Conservation (phyloP, 805 yeast species). For the Kazachstania kunashirensis region DNA sequence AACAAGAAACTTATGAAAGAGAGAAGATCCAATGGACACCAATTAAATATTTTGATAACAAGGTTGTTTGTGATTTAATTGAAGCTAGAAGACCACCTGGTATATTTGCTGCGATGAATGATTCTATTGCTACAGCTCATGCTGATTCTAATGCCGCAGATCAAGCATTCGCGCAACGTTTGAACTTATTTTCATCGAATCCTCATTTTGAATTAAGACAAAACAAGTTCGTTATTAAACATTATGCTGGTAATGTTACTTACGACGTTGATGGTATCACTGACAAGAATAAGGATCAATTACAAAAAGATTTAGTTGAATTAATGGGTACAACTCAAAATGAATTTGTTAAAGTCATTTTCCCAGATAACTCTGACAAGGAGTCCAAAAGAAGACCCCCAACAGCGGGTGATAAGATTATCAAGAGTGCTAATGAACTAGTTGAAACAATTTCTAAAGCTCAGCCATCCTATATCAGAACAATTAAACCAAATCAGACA, state of each 20-base stretch:
- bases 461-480: constrained; percentile 93
- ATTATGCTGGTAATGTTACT: constrained; percentile 97
- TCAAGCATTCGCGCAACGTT: constrained; percentile 86
- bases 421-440: constrained; percentile 78
- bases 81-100: constrained; percentile 95
- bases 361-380: constrained; percentile 57
- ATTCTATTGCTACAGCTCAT: constrained; percentile 96
- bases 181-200: constrained; percentile 71
- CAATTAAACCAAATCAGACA: constrained; percentile 93
- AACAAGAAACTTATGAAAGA: constrained; percentile 92
- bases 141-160: constrained; percentile 97
- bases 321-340: constrained; percentile 64
- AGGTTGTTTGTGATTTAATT: constrained; percentile 92
- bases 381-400: constrained; percentile 80
- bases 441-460: constrained; percentile 84
- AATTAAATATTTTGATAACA: constrained; percentile 89
- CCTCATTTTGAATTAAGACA: constrained; percentile 85
- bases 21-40: constrained; percentile 98
- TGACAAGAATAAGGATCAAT: constrained; percentile 91
- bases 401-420: constrained; percentile 92
- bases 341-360: constrained; percentile 46
- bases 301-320: constrained; percentile 80
- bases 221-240: constrained; percentile 81
- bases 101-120: constrained; percentile 89
- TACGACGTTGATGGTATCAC: constrained; percentile 87